Percentiles rank a stretch among this genome's conserved stretches.
Evolutionary conservation across 2,329 filamentous ascomycete species (phyloP).

Genomic region (Fusarium pseudocircinatum): DNA sequence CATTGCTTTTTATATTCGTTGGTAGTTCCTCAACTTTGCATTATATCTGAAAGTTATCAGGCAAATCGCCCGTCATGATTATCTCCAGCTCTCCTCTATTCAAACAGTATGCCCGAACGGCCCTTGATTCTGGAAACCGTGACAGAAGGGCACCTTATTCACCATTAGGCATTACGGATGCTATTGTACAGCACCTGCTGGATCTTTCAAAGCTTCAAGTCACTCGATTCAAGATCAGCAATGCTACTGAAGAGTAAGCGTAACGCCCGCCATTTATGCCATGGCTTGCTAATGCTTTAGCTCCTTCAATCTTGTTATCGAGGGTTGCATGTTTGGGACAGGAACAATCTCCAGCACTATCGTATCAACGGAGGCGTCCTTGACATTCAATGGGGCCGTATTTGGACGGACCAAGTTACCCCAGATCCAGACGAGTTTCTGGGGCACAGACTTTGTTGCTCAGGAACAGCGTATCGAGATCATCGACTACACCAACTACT

Average conservation of each 20-base stretch:
- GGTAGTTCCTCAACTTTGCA: neutral
- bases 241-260: conserved; percentile 45
- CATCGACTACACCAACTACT: conserved; percentile 42
- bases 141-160: neutral
- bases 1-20: neutral
- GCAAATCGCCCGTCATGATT: conserved; percentile 29
- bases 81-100: conserved; percentile 40
- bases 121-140: conserved; percentile 18
- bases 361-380: conserved; percentile 42
- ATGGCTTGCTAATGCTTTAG: conserved; percentile 28
- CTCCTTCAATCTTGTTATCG: conserved; percentile 44
- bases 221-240: conserved; percentile 44
- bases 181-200: conserved; percentile 44
- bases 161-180: conserved; percentile 37
- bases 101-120: conserved; percentile 38
- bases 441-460: conserved; percentile 42
- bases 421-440: conserved; percentile 42
- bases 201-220: conserved; percentile 43
- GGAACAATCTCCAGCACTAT: conserved; percentile 46
- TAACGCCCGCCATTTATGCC: neutral
- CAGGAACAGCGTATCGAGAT: conserved; percentile 44
- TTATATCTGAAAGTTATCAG: too few relatives aligned
- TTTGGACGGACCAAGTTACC: conserved; percentile 47
- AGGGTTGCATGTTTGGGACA: conserved; percentile 45
- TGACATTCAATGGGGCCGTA: conserved; percentile 44